Evolutionary conservation across 1,284 basidiomycete genomes (phyloP), one percentile per base, ranked within the genome.

Genomic region (Ceratobasidium sp.): DNA sequence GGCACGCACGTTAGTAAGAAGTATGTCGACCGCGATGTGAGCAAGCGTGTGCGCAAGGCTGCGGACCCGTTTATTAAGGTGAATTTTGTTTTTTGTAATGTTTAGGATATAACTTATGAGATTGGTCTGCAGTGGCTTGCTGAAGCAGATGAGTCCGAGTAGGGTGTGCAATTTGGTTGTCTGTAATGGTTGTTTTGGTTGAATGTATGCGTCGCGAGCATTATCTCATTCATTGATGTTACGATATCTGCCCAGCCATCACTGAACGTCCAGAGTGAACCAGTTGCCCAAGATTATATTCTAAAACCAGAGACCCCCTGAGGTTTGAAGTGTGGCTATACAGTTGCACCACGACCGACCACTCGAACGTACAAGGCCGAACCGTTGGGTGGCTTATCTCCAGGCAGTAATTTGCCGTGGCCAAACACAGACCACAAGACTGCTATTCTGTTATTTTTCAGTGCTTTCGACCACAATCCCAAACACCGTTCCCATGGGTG

Each of bases 1-100:
- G 96, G 96, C 39, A 98, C 94, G 6, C 97, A 98, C 80, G 95
- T 98, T 79, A 94, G 92, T 84, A 98, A 95, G 87, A 98, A 99
- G 86, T 98, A 98, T 81, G 95, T 97, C 74, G 94, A 97, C 84
- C 96, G 94, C 84, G 96, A 98, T 34, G 92, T 88, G 53, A 94
- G 92, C 82, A 99, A 98, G 88, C 96, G 90, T 83, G 96, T 99
- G 74, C 88, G 97, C 78, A 96, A 97, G 85, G 95, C 94, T 27
- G 95, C 95, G 77, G 95, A 95, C 81, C 95, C 96, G 0, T 98
- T 99, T 87, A 84, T 99, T 81, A 95, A 88, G 84, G 87, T 87
- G 75, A 72, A 84, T 80, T 19, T 53, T n/a, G 31, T 29, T 22
- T 4, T 27, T 6, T 65, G 19, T 56, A 43, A 5, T 56, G 24